phyloP scores from a whole-genome alignment of 176 grass and related monocot species.

The Aegilops sharonensis region DNA sequence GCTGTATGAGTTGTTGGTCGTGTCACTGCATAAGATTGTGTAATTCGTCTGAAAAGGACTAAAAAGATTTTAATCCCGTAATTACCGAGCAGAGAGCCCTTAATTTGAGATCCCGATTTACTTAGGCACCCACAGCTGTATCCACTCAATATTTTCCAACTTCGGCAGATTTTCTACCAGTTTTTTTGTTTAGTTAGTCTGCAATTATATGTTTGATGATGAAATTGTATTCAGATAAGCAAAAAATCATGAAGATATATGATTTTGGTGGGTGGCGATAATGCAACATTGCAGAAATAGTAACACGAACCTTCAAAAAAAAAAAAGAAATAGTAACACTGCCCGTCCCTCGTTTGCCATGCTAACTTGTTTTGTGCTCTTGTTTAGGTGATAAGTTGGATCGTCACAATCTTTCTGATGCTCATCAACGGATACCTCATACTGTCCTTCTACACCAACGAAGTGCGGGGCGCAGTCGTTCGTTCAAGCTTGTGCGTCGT shows the following conservation, averaged over 20 bases:
- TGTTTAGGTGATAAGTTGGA: constrained; percentile 76
- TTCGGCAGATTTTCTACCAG: not conserved
- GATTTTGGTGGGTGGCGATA: not conserved
- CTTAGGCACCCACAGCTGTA: not conserved
- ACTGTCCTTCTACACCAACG: constrained; percentile 65
- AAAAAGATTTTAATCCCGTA: not conserved
- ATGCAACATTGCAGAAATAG: not conserved
- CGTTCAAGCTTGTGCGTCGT: constrained; percentile 55
- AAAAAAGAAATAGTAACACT: not conserved
- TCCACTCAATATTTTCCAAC: not conserved
- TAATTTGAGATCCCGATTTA: not conserved
- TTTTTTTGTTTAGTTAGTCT: not conserved
- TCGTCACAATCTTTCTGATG: constrained; percentile 80
- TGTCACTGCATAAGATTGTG: not conserved
- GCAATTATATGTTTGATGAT: not conserved
- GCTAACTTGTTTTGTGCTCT: constrained; percentile 19
- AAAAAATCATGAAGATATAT: not conserved
- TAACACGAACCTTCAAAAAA: no score
- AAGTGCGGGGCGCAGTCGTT: constrained; percentile 63
- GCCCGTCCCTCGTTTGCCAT: not conserved
- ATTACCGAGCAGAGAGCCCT: not conserved
- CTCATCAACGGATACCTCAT: constrained; percentile 94
- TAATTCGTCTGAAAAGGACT: not conserved
- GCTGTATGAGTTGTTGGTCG: not conserved
- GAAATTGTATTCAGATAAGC: not conserved